A percentile compares a stretch with the other conserved stretches of the same genome.
phyloP scores from a whole-genome alignment of 352 stramenopile species.

The Plasmopara viticola region DNA sequence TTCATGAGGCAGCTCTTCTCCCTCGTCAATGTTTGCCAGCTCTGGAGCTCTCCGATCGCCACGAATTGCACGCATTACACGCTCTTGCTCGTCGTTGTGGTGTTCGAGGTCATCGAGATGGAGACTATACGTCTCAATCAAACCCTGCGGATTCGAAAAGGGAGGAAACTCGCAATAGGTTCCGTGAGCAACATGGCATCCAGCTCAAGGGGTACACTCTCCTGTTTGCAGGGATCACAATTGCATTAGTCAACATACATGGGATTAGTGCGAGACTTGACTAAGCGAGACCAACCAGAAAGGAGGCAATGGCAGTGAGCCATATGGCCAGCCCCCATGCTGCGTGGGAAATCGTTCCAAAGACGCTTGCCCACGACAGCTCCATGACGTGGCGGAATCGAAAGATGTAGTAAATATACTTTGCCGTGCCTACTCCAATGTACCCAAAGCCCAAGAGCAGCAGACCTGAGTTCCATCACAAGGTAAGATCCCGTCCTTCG shows the following conservation, averaged over 20 bases:
- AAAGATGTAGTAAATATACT: slow-evolving; percentile 89
- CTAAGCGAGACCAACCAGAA: slow-evolving; percentile 46
- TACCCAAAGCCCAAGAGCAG: slow-evolving; percentile 82
- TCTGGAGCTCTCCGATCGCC: slow-evolving; percentile 36
- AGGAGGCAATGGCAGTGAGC: slow-evolving; percentile 78
- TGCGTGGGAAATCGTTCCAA: slow-evolving; percentile 75
- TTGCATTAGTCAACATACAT: too few relatives aligned
- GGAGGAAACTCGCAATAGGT: slow-evolving; percentile 71
- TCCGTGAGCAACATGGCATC: slow-evolving; percentile 82
- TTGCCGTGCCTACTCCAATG: slow-evolving; percentile 80
- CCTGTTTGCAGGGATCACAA: slow-evolving; percentile 23
- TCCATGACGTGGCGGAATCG: slow-evolving; percentile 85
- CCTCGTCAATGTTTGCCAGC: slow-evolving; percentile 24
- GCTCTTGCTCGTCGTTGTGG: slow-evolving; percentile 76
- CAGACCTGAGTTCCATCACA: slow-evolving; percentile 25
- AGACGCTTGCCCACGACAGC: slow-evolving; percentile 80
- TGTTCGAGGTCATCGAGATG: slow-evolving; percentile 82
- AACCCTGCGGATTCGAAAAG: slow-evolving; percentile 81
- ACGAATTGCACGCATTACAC: slow-evolving; percentile 72
- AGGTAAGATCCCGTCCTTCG: background rate
- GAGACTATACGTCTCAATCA: slow-evolving; percentile 86
- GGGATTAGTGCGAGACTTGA: background rate
- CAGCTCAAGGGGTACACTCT: slow-evolving; percentile 79
- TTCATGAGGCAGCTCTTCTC: slow-evolving; percentile 26
- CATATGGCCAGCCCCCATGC: slow-evolving; percentile 78